These are phyloP conservation scores for Uncinocarpus reesii DNA, from an alignment of 2,329 filamentous ascomycete genomes.

Conservation along the genomic window DNA sequence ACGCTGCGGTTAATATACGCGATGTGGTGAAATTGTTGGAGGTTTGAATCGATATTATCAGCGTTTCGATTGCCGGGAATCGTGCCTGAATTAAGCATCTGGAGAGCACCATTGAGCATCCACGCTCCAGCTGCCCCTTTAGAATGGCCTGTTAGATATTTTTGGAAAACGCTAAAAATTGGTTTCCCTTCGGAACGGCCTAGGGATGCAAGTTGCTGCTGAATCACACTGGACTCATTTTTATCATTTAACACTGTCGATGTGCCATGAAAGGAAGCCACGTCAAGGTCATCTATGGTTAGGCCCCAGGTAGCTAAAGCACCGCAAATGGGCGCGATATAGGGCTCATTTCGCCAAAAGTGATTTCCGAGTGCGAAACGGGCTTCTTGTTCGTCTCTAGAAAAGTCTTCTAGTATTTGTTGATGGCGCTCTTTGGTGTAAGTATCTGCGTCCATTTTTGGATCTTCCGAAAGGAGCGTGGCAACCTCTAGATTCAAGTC, in stretches of 20 bases:
- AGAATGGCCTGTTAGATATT: constrained; percentile 32
- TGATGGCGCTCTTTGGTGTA: neutral
- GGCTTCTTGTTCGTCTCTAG: constrained; percentile 14
- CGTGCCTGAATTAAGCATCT: constrained; percentile 26
- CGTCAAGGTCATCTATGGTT: constrained; percentile 31
- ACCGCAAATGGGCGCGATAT: constrained; percentile 30
- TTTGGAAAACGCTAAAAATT: constrained; percentile 29
- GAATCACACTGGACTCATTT: constrained; percentile 32
- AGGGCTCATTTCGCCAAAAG: constrained; percentile 22
- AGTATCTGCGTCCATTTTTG: neutral
- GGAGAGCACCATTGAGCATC: constrained; percentile 33
- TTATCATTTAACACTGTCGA: constrained; percentile 33
- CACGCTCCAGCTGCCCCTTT: constrained; percentile 32
- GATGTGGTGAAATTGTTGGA: constrained; percentile 27
- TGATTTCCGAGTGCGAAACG: constrained; percentile 23
- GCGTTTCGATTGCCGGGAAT: constrained; percentile 33
- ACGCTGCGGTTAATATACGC: constrained; percentile 26
- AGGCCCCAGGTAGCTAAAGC: constrained; percentile 31
- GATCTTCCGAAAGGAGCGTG: neutral
- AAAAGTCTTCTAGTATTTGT: constrained; percentile 13
- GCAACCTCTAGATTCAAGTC: neutral
- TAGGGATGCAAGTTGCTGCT: constrained; percentile 29
- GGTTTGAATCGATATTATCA: constrained; percentile 28
- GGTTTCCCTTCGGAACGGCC: constrained; percentile 29
- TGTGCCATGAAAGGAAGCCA: constrained; percentile 36